These are phyloP conservation scores for Aspergillus fijiensis DNA, from an alignment of 2,329 filamentous ascomycete species.

Conservation along the genomic window DNA sequence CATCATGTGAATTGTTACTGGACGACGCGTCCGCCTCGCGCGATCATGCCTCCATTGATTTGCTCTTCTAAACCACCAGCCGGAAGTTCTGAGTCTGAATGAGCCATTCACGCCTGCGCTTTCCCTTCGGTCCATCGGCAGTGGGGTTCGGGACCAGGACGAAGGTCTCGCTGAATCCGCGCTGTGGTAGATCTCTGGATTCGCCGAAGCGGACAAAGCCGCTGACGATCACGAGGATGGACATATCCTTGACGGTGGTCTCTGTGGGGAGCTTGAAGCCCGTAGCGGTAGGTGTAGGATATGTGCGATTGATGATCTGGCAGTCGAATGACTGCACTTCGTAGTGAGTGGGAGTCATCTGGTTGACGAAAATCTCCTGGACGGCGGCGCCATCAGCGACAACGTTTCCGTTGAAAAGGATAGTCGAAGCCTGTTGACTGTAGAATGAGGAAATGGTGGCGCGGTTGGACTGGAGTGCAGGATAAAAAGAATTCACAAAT, in stretches of 20 bases:
- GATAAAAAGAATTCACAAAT: constrained; percentile 75
- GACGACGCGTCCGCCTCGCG: not conserved
- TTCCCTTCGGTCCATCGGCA: constrained; percentile 55
- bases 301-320: constrained; percentile 72
- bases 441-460: constrained; percentile 68
- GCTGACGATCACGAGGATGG: constrained; percentile 70
- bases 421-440: constrained; percentile 60
- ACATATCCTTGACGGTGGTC: constrained; percentile 58
- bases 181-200: constrained; percentile 59
- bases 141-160: constrained; percentile 70
- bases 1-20: not conserved
- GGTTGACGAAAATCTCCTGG: constrained; percentile 65
- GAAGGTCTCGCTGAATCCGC: constrained; percentile 76
- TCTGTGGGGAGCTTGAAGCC: constrained; percentile 40
- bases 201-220: constrained; percentile 70
- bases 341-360: constrained; percentile 64
- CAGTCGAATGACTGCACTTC: constrained; percentile 75
- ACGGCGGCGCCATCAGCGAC: constrained; percentile 64
- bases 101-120: constrained; percentile 60
- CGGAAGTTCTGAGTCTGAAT: constrained; percentile 73
- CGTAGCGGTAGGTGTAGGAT: constrained; percentile 54
- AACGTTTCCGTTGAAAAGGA: constrained; percentile 75
- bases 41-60: not conserved
- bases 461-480: constrained; percentile 63
- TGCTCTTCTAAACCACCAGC: constrained; percentile 43